Percentiles rank a stretch among this genome's conserved stretches.
Evolutionary conservation across 495 filamentous ascomycete genomes (phyloP).

Genomic region (Penicillium cinerascens): DNA sequence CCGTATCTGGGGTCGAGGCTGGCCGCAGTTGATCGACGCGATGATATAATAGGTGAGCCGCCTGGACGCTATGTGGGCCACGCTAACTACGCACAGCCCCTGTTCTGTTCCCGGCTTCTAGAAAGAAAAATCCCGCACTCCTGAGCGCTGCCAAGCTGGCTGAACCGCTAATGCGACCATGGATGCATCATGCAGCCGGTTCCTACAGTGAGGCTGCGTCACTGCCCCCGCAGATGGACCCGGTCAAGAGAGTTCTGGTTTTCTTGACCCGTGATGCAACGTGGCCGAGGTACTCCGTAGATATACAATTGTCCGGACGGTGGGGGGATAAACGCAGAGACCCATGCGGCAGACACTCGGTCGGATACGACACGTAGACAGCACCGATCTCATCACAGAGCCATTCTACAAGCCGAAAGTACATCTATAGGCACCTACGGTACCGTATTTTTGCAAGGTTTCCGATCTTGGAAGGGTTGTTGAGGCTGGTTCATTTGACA

Average conservation of each 20-base stretch:
- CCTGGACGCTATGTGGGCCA: background rate
- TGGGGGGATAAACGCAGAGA: too few species aligned
- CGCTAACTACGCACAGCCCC: background rate
- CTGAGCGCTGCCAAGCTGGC: constrained; percentile 6
- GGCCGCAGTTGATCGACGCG: background rate
- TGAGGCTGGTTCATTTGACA: background rate
- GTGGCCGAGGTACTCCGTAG: background rate
- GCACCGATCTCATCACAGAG: background rate
- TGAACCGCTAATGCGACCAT: background rate
- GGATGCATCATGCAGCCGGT: background rate
- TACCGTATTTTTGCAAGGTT: background rate
- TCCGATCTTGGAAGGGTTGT: background rate
- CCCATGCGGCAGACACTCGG: background rate
- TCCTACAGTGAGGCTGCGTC: constrained; percentile 5
- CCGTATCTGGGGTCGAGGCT: background rate
- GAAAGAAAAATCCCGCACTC: constrained; percentile 25
- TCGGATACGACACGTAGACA: background rate
- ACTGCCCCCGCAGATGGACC: background rate
- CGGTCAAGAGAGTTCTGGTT: background rate
- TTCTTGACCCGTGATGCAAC: background rate
- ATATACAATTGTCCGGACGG: background rate
- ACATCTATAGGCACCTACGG: background rate
- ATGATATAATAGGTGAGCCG: constrained; percentile 3
- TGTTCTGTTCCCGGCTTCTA: constrained; percentile 3
- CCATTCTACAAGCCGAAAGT: background rate